Conservation (phyloP, 257 asterid species). For the Voacanga thouarsii region DNA sequence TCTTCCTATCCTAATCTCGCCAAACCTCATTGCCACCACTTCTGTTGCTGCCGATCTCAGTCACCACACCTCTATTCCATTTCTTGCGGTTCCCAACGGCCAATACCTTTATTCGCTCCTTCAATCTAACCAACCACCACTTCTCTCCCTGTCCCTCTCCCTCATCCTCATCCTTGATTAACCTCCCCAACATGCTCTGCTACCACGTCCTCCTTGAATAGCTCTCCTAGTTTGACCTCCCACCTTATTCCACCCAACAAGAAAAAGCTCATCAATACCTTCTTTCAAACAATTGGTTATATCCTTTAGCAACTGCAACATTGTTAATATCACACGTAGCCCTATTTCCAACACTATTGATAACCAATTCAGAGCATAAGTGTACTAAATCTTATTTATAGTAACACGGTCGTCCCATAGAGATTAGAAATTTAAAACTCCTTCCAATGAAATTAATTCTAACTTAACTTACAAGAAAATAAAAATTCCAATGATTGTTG, state of each 20-base stretch:
- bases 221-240: slow-evolving; percentile 60
- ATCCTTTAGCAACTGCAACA: slow-evolving; percentile 54
- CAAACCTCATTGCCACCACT: slow-evolving; percentile 59
- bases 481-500: too few species aligned
- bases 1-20: slow-evolving; percentile 56
- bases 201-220: slow-evolving; percentile 77
- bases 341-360: slow-evolving; percentile 31
- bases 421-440: too few species aligned
- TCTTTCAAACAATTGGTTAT: slow-evolving; percentile 70
- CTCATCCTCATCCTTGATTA: slow-evolving; percentile 34
- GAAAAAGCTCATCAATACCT: slow-evolving; percentile 59
- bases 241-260: slow-evolving; percentile 53
- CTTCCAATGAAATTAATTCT: too few species aligned
- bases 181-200: slow-evolving; percentile 70
- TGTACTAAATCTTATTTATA: too few species aligned
- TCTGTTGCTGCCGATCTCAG: slow-evolving; percentile 64
- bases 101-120: slow-evolving; percentile 42
- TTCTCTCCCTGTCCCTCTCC: slow-evolving; percentile 13
- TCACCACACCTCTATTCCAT: slow-evolving; percentile 51
- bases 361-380: too few species aligned
- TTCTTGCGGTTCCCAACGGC: slow-evolving; percentile 69
- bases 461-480: too few species aligned
- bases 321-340: slow-evolving; percentile 59
- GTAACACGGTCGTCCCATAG: too few species aligned
- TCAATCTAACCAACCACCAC: slow-evolving; percentile 28